phyloP scores from a whole-genome alignment of 768 basidiomycete genomes.

The Pholiota microspora region DNA sequence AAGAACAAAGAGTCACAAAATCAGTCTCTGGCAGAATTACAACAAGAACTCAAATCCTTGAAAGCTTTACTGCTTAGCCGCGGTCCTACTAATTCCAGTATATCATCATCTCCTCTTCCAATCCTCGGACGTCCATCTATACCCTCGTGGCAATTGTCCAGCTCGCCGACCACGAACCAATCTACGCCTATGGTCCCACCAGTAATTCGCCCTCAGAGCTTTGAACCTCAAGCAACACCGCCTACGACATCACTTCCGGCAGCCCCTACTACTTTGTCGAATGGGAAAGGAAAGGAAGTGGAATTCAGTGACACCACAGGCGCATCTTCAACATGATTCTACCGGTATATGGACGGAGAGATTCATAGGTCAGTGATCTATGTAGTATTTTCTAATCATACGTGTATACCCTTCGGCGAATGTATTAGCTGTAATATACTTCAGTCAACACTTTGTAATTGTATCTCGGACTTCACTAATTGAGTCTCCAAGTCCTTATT shows the following conservation, averaged over 20 bases:
- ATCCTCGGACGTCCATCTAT: constrained; percentile 67
- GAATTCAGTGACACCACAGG: neutral
- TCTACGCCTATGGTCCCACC: constrained; percentile 11
- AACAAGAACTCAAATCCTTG: constrained; percentile 91
- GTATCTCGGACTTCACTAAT: no score
- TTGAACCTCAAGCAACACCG: constrained; percentile 15
- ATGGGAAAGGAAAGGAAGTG: constrained; percentile 63
- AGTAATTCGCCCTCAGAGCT: constrained; percentile 15
- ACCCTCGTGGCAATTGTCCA: constrained; percentile 88
- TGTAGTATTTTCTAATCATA: neutral
- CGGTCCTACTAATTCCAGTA: constrained; percentile 47
- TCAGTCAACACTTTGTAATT: neutral
- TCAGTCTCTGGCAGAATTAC: constrained; percentile 81
- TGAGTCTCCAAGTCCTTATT: no score
- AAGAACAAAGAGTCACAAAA: constrained; percentile 86
- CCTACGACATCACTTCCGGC: constrained; percentile 13
- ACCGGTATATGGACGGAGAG: neutral
- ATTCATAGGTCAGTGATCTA: neutral
- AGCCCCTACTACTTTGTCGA: constrained; percentile 16
- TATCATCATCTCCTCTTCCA: constrained; percentile 51
- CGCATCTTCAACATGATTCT: neutral
- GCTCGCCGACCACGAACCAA: constrained; percentile 12
- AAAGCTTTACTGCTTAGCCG: constrained; percentile 85
- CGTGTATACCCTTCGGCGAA: neutral
- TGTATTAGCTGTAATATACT: no score